Evolutionary conservation across 2,329 filamentous ascomycete genomes (phyloP), one percentile per base, ranked within the genome.

Genomic region (Diaporthe sp.): DNA sequence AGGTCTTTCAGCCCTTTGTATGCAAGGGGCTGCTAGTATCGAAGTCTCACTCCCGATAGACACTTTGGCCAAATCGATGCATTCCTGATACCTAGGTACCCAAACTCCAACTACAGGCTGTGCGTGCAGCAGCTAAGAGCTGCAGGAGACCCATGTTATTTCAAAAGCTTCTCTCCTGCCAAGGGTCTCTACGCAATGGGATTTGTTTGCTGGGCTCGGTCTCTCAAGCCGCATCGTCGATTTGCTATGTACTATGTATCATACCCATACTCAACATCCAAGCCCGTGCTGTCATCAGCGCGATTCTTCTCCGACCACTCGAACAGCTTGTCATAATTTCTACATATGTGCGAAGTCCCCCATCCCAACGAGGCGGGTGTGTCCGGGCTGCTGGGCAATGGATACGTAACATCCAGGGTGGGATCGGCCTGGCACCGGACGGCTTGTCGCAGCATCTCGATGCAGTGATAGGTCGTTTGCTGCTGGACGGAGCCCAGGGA

Each of bases 401-500:
- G 61, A 51, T 66, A 51, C 13, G 44, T 66, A 17, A 51, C 30
- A 66, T 66, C 61, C 44, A 66, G 12, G 10, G 44, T 66, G 13
- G 61, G 61, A 66, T 66, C 61, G 42, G 61, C 61, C 30, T 66
- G 61, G 22, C 61, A 66, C 22, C 61, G 61, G n/a, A 66, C 44
- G 15, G 63, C 63, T 66, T 66, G 44, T 51, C 63, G 63, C 44
- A 66, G 12, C 63, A 66, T 66, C 30, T 66, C 63, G n/a, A 51
- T 66, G 44, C 44, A 66, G 63, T 66, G 63, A 35, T 66, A 66
- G 1, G 63, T 66, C 13, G 63, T 66, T 6, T 44, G 63, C 44
- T 66, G 44, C 19, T 51, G 63, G 63, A 51, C 32, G 30, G 44
- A 37, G 22, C 44, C 19, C 30, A 66, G 63, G 30, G 44, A 44